phyloP scores from a whole-genome alignment of 2,329 filamentous ascomycete genomes.

The Claviceps lovelessii region DNA sequence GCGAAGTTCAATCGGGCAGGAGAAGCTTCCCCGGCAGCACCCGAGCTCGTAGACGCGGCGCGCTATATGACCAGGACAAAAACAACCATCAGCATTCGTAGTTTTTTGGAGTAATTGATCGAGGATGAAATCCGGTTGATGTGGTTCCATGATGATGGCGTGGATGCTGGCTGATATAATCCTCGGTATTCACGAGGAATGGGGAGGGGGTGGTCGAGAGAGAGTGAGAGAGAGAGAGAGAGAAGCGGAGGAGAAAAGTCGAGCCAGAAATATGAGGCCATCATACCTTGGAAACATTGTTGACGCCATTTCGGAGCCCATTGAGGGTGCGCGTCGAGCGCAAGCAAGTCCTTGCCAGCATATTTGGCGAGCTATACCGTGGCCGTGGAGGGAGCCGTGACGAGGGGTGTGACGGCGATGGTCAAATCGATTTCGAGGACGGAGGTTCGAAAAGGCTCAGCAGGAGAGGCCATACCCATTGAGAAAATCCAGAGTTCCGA shows the following conservation, averaged over 20 bases:
- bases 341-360: slow-evolving; percentile 88
- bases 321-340: slow-evolving; percentile 77
- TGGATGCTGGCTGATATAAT: slow-evolving; percentile 12
- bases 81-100: slow-evolving; percentile 24
- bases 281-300: slow-evolving; percentile 60
- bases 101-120: slow-evolving; percentile 8
- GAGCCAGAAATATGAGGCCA: slow-evolving; percentile 16
- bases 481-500: slow-evolving; percentile 30
- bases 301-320: slow-evolving; percentile 58
- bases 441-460: slow-evolving; percentile 25
- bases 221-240: too few relatives aligned
- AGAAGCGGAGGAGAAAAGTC: not conserved
- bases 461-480: slow-evolving; percentile 19
- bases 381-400: slow-evolving; percentile 23
- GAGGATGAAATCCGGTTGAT: slow-evolving; percentile 15
- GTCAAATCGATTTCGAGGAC: slow-evolving; percentile 22
- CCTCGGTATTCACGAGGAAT: slow-evolving; percentile 13
- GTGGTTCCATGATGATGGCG: slow-evolving; percentile 10
- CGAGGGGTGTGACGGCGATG: slow-evolving; percentile 22
- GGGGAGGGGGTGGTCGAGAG: not conserved
- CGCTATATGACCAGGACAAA: slow-evolving; percentile 29
- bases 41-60: slow-evolving; percentile 59
- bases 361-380: slow-evolving; percentile 41
- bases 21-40: slow-evolving; percentile 54
- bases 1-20: slow-evolving; percentile 74